Conservation (phyloP, 345 rosid species). For the Pistacia vera region DNA sequence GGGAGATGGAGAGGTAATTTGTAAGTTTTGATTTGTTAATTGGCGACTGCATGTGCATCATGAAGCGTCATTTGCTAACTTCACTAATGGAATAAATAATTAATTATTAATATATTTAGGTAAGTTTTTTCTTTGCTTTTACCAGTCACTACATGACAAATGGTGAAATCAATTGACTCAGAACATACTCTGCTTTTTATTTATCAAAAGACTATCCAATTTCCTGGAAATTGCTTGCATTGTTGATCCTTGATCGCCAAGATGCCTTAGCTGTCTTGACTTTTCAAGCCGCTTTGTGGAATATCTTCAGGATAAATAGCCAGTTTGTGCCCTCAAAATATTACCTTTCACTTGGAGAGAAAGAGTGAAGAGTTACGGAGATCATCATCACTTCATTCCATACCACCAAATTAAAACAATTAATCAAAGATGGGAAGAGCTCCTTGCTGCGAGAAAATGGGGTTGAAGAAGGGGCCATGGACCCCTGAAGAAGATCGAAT, state of each 20-base stretch:
- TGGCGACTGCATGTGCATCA: background rate
- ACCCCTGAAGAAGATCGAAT: conserved; percentile 69
- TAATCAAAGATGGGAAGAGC: conserved; percentile 67
- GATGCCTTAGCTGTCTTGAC: conserved; percentile 8
- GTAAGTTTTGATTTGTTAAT: no score
- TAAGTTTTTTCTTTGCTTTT: background rate
- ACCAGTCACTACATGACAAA: background rate
- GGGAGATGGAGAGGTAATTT: no score
- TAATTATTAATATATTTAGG: no score
- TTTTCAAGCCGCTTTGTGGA: conserved; percentile 10
- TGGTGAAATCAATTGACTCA: background rate
- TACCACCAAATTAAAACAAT: background rate
- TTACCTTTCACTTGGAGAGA: background rate
- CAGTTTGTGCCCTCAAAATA: background rate
- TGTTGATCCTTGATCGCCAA: conserved; percentile 21
- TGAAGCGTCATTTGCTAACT: background rate
- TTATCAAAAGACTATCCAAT: background rate
- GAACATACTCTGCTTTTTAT: no score
- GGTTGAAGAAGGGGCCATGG: conserved; percentile 83
- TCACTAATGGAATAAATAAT: background rate
- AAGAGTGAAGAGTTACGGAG: background rate
- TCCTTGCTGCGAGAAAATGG: conserved; percentile 88
- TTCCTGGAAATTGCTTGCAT: conserved; percentile 33
- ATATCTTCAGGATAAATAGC: conserved; percentile 21
- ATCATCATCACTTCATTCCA: background rate